Percentiles rank a stretch among this genome's conserved stretches.
Evolutionary conservation across 2,329 filamentous ascomycete species (phyloP).

Genomic region (Xenoacremonium recifei): DNA sequence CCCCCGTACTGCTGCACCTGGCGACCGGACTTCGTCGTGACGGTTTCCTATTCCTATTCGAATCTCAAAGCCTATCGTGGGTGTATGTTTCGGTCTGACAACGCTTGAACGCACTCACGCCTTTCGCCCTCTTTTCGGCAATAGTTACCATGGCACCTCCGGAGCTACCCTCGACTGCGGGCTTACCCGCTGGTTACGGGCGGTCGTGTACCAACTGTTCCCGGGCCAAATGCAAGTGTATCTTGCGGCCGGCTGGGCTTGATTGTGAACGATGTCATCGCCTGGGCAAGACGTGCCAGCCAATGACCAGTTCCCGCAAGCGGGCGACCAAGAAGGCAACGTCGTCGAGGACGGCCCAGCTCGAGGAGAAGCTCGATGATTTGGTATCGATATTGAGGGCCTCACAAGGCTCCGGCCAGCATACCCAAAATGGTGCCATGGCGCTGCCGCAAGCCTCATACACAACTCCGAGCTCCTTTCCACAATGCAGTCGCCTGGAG

Average conservation of each 20-base stretch:
- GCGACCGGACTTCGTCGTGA: conserved; percentile 16
- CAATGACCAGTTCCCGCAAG: conserved; percentile 40
- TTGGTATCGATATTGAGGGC: conserved; percentile 44
- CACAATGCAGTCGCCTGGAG: conserved; percentile 30
- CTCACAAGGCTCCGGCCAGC: conserved; percentile 16
- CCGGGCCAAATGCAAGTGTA: conserved; percentile 48
- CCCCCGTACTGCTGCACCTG: no score
- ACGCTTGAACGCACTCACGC: no score
- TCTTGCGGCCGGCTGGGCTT: conserved; percentile 33
- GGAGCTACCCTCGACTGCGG: conserved; percentile 13
- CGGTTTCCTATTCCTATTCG: neutral
- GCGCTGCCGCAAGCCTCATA: no score
- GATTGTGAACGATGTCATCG: conserved; percentile 44
- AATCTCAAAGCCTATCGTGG: neutral
- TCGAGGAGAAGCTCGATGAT: conserved; percentile 51
- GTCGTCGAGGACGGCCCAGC: conserved; percentile 40
- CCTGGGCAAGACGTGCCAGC: conserved; percentile 46
- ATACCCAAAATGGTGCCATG: neutral
- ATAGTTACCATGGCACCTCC: conserved; percentile 21
- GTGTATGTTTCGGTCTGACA: no score
- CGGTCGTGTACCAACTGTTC: conserved; percentile 47
- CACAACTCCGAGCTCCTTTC: conserved; percentile 7
- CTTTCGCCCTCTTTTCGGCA: no score
- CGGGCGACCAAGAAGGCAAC: conserved; percentile 33
- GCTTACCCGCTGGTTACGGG: conserved; percentile 40